phyloP scores from a whole-genome alignment of 345 rosid genomes.

The Limnanthes douglasii region DNA sequence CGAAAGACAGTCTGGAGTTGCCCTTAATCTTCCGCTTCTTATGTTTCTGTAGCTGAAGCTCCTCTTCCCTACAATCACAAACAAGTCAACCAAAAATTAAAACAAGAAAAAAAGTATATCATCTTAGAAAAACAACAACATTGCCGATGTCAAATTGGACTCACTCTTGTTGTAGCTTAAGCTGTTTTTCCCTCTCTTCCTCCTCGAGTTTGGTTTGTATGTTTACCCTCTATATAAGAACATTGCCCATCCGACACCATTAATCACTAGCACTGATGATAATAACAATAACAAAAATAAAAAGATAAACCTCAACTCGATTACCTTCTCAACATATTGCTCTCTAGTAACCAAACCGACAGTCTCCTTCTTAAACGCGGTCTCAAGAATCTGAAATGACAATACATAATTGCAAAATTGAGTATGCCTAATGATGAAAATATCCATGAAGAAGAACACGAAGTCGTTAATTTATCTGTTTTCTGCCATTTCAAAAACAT shows the following conservation, averaged over 20 bases:
- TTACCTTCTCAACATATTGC: constrained; percentile 97
- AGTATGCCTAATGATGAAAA: neutral
- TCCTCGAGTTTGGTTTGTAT: constrained; percentile 87
- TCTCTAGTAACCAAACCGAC: constrained; percentile 95
- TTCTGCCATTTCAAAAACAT: neutral
- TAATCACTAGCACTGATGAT: neutral
- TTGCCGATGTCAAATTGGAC: constrained; percentile 6
- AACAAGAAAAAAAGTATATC: neutral
- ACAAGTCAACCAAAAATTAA: neutral
- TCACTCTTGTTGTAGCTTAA: constrained; percentile 84
- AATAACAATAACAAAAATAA: neutral
- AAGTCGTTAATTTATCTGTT: neutral
- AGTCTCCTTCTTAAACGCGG: constrained; percentile 98
- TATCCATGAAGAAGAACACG: neutral
- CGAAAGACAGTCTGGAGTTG: constrained; percentile 64
- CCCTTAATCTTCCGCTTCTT: constrained; percentile 80
- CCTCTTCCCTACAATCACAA: constrained; percentile 60
- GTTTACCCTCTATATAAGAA: constrained; percentile 89
- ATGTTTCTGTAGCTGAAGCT: constrained; percentile 66
- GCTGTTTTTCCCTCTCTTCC: constrained; percentile 97
- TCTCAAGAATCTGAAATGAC: constrained; percentile 61
- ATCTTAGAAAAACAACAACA: neutral
- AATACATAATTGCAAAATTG: neutral
- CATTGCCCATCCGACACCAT: neutral
- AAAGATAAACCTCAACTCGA: neutral